These are phyloP conservation scores for Claviceps capensis DNA, from an alignment of 2,329 filamentous ascomycete species.

Conservation along the genomic window DNA sequence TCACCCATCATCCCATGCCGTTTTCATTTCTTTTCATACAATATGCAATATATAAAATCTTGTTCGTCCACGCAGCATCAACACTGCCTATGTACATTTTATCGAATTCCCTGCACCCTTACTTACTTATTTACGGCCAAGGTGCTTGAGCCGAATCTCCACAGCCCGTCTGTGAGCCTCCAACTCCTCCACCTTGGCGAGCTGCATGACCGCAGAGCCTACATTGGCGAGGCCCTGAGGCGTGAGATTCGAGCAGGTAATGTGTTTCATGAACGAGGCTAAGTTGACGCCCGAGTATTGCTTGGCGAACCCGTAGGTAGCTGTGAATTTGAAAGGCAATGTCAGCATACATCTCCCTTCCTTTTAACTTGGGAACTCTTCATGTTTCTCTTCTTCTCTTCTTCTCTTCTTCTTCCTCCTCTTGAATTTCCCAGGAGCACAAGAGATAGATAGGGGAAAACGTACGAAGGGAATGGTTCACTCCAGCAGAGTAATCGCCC, in stretches of 20 bases:
- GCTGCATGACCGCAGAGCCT: slow-evolving; percentile 80
- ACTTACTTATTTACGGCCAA: slow-evolving; percentile 11
- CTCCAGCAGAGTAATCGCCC: slow-evolving; percentile 93
- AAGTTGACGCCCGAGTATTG: slow-evolving; percentile 98
- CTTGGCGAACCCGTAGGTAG: slow-evolving; percentile 94
- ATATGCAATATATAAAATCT: no score
- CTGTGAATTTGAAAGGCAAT: slow-evolving; percentile 27
- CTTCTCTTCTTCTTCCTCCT: neutral
- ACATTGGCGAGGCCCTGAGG: slow-evolving; percentile 75
- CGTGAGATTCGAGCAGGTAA: slow-evolving; percentile 85
- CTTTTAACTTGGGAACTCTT: no score
- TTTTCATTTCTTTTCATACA: no score
- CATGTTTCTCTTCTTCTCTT: neutral
- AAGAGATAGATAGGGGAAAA: slow-evolving; percentile 14
- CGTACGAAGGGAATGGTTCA: slow-evolving; percentile 95
- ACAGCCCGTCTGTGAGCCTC: slow-evolving; percentile 88
- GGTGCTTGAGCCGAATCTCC: slow-evolving; percentile 57
- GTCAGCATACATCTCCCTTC: neutral
- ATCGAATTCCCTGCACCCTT: neutral
- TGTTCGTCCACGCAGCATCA: no score
- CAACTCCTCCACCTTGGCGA: slow-evolving; percentile 86
- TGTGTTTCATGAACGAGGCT: slow-evolving; percentile 93
- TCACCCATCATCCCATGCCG: no score
- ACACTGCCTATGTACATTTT: neutral
- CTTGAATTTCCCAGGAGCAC: neutral